Evolutionary conservation across 1,139 yeast species (phyloP).

Genomic region (Sugiyamaella pinicola): DNA sequence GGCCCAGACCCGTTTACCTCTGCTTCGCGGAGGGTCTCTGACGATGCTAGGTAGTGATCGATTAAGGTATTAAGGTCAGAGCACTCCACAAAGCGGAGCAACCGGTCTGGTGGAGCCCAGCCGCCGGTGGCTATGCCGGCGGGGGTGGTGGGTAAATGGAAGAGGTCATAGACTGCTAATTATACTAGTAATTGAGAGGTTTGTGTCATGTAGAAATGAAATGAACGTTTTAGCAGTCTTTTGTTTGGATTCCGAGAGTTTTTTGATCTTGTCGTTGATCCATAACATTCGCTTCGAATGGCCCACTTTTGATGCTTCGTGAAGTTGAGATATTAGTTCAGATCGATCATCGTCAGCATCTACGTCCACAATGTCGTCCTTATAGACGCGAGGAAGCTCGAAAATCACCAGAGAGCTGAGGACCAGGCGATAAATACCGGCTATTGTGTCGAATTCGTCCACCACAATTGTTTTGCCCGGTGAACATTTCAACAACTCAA

Average conservation of each 20-base stretch:
- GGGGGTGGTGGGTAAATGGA: no score
- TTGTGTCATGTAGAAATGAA: not conserved
- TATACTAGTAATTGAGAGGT: not conserved
- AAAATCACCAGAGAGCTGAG: not conserved
- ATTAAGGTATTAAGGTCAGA: no score
- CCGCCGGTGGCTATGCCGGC: no score
- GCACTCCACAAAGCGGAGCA: no score
- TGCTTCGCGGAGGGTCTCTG: no score
- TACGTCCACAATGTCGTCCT: not conserved
- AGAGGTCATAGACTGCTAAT: not conserved
- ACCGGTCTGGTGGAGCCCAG: no score
- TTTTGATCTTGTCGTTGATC: slow-evolving; percentile 1
- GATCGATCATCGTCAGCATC: not conserved
- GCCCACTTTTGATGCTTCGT: not conserved
- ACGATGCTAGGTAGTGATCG: no score
- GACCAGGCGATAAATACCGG: slow-evolving; percentile 1
- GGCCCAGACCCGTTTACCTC: no score
- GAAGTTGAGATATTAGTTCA: not conserved
- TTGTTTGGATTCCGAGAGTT: not conserved
- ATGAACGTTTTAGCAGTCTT: not conserved
- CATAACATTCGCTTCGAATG: not conserved
- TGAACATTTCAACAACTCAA: slow-evolving; percentile 1
- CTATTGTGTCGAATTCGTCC: slow-evolving; percentile 7
- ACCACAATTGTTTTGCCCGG: slow-evolving; percentile 4
- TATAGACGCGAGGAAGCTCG: no score